Conservation (phyloP, 2,329 filamentous ascomycete genomes). For the Teratosphaeriaceae sp. region DNA sequence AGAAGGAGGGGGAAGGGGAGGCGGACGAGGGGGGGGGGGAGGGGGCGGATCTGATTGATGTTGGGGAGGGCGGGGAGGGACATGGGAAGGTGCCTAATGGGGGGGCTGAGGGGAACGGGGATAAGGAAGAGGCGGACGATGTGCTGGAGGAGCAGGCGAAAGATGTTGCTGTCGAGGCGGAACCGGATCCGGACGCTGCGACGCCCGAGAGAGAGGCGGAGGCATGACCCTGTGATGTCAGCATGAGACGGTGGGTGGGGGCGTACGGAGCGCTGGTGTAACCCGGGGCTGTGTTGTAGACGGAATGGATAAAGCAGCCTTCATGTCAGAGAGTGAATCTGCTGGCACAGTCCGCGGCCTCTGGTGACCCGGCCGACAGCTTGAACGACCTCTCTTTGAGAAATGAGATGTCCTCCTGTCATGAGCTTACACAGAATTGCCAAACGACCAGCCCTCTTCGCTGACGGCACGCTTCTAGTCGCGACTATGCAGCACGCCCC, state of each 20-base stretch:
- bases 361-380: no score
- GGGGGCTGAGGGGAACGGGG: constrained; percentile 1
- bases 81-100: constrained; percentile 6
- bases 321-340: no score
- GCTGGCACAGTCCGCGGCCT: no score
- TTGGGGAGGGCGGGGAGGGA: constrained; percentile 27
- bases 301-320: no score
- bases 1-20: constrained; percentile 58
- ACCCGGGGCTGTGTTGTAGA: no score
- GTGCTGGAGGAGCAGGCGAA: neutral
- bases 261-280: no score
- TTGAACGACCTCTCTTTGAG: no score
- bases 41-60: constrained; percentile 35
- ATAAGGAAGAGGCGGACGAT: constrained; percentile 4
- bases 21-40: constrained; percentile 53
- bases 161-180: constrained; percentile 7
- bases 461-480: no score
- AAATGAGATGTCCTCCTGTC: no score
- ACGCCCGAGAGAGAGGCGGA: constrained; percentile 7
- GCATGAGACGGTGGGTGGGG: no score
- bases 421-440: no score
- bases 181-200: constrained; percentile 12
- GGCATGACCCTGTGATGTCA: neutral
- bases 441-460: no score
- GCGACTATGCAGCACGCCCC: neutral